These are phyloP conservation scores for Brasenia schreberi DNA, from an alignment of 164 flowering plant genomes.

Conservation along the genomic window DNA sequence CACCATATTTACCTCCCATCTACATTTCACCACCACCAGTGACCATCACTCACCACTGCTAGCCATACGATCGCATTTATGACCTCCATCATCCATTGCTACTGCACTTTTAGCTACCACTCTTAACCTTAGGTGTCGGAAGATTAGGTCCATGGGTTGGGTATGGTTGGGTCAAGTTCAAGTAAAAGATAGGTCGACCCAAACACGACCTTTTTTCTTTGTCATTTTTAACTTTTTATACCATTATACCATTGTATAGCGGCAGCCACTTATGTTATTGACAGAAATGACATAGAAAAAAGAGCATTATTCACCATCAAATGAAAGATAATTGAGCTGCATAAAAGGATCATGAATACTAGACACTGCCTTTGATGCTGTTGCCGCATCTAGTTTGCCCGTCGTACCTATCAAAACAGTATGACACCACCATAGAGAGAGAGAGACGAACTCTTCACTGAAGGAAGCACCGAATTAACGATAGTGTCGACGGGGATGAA, in stretches of 20 bases:
- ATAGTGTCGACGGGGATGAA: slow-evolving; percentile 4
- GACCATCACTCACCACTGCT: neutral
- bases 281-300: too few relatives aligned
- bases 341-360: neutral
- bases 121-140: too few relatives aligned
- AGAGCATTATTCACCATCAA: too few relatives aligned
- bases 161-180: too few relatives aligned
- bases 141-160: too few relatives aligned
- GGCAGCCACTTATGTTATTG: neutral
- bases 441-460: slow-evolving; percentile 2
- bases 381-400: slow-evolving; percentile 2
- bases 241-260: neutral
- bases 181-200: too few relatives aligned
- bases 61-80: slow-evolving; percentile 17
- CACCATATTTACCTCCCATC: too few relatives aligned
- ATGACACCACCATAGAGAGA: slow-evolving; percentile 14
- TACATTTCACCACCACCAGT: too few relatives aligned
- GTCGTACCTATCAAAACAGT: slow-evolving; percentile 10
- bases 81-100: slow-evolving; percentile 14
- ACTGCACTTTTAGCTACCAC: too few relatives aligned
- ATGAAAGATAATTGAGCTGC: too few relatives aligned
- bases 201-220: too few relatives aligned
- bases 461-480: slow-evolving; percentile 3
- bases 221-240: too few relatives aligned
- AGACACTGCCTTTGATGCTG: slow-evolving; percentile 3